phyloP scores from a whole-genome alignment of 225 moss, liverwort and hornwort genomes.

The Pseudoscleropodium purum region DNA sequence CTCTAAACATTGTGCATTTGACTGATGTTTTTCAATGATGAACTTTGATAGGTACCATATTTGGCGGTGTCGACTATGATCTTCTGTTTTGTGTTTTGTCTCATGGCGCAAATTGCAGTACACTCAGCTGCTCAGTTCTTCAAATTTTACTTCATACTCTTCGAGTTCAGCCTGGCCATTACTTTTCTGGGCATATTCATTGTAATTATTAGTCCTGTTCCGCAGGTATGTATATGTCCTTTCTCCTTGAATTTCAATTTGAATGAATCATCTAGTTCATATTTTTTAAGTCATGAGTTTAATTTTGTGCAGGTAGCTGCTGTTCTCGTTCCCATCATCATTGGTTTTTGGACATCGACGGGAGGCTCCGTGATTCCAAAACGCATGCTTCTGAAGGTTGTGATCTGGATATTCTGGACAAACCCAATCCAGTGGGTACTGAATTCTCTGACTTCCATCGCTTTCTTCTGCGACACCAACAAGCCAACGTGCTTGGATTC shows the following conservation, averaged over 20 bases:
- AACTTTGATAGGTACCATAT: slow-evolving; percentile 55
- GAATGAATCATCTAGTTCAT: not conserved
- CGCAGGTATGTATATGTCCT: slow-evolving; percentile 50
- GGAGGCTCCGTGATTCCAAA: slow-evolving; percentile 72
- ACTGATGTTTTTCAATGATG: not conserved
- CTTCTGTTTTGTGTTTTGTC: slow-evolving; percentile 55
- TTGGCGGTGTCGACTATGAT: slow-evolving; percentile 58
- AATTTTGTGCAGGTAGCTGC: slow-evolving; percentile 45
- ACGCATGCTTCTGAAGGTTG: slow-evolving; percentile 42
- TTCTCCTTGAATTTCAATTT: not conserved
- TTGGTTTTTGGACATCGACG: slow-evolving; percentile 83
- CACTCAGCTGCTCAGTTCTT: slow-evolving; percentile 59
- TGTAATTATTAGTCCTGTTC: slow-evolving; percentile 29
- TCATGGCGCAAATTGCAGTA: slow-evolving; percentile 73
- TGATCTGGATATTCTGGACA: slow-evolving; percentile 82
- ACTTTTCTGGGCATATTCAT: slow-evolving; percentile 78
- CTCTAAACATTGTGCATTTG: not conserved
- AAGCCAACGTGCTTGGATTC: slow-evolving; percentile 46
- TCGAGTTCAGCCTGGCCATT: slow-evolving; percentile 55
- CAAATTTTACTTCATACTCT: slow-evolving; percentile 67
- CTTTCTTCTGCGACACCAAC: slow-evolving; percentile 76
- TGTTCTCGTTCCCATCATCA: slow-evolving; percentile 58
- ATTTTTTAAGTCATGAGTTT: not conserved
- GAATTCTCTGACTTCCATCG: slow-evolving; percentile 47
- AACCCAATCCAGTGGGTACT: slow-evolving; percentile 84